Evolutionary conservation across 441 rosid genomes (phyloP).

Genomic region (Biscutella laevigata): DNA sequence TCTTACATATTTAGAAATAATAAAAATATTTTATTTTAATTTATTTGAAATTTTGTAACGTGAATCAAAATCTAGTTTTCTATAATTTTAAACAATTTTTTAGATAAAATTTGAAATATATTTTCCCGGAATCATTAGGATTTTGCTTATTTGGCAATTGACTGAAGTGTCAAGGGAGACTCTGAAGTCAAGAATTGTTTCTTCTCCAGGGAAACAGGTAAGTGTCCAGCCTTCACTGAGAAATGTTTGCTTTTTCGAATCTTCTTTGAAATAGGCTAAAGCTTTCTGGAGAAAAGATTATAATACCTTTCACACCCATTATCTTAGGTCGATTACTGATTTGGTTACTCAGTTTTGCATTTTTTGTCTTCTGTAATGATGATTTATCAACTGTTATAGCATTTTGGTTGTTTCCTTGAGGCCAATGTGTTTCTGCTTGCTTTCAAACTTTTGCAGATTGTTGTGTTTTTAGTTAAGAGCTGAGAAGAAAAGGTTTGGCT

Average conservation of each 20-base stretch:
- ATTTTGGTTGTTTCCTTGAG: background rate
- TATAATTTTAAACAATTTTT: too few relatives aligned
- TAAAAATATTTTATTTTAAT: too few relatives aligned
- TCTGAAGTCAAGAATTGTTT: background rate
- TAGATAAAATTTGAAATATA: too few relatives aligned
- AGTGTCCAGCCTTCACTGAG: background rate
- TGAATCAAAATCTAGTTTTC: too few relatives aligned
- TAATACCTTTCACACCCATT: background rate
- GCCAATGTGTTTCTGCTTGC: background rate
- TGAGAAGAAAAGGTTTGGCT: background rate
- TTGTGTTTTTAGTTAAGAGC: background rate
- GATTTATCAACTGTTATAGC: background rate
- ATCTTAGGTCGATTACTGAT: background rate
- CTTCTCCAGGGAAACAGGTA: conserved; percentile 12
- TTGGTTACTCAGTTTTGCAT: background rate
- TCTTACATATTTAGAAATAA: too few relatives aligned
- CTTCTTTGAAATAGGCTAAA: background rate
- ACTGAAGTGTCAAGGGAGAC: conserved; percentile 9
- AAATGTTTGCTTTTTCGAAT: background rate
- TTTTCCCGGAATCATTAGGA: too few relatives aligned
- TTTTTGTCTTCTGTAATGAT: background rate
- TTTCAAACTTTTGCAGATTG: background rate
- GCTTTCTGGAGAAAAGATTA: background rate
- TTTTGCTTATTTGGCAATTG: conserved; percentile 8
- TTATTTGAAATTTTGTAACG: too few relatives aligned